Conservation (phyloP, 2,329 filamentous ascomycete genomes). For the Ramichloridium luteum region DNA sequence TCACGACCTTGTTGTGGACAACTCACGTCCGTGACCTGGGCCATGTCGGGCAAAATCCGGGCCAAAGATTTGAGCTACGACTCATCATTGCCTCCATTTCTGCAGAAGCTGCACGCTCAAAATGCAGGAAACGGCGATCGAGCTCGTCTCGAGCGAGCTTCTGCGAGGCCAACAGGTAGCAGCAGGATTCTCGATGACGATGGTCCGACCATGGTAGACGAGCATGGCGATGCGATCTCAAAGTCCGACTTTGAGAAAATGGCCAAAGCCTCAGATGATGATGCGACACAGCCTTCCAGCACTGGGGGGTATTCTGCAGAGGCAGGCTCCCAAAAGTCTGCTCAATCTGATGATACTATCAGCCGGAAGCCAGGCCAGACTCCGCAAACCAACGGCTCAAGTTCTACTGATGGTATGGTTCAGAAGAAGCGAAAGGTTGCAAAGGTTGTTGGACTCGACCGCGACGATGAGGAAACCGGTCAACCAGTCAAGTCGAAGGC, state of each 20-base stretch:
- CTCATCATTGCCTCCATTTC: constrained; percentile 38
- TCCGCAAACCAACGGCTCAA: no score
- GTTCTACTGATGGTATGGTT: constrained; percentile 15
- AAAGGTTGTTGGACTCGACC: constrained; percentile 23
- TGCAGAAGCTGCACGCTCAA: constrained; percentile 39
- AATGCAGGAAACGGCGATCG: constrained; percentile 37
- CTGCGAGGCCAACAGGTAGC: constrained; percentile 34
- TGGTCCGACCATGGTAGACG: constrained; percentile 61
- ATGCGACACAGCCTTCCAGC: constrained; percentile 4
- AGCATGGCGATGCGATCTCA: constrained; percentile 50
- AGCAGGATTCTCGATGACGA: constrained; percentile 64
- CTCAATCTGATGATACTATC: no score
- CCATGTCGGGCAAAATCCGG: constrained; percentile 39
- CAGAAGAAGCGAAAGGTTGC: constrained; percentile 27
- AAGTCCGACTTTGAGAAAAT: constrained; percentile 40
- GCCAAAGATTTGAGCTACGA: constrained; percentile 57
- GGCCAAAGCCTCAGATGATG: constrained; percentile 15
- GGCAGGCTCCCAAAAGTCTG: neutral
- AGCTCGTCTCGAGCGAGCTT: constrained; percentile 32
- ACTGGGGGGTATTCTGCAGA: constrained; percentile 1
- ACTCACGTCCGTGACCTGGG: no score
- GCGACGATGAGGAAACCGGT: constrained; percentile 9
- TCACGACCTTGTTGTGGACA: no score
- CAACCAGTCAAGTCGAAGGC: constrained; percentile 9
- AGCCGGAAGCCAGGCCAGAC: no score